Evolutionary conservation across 73 alveolate genomes (phyloP).

Genomic region (Stentor roeselii): DNA sequence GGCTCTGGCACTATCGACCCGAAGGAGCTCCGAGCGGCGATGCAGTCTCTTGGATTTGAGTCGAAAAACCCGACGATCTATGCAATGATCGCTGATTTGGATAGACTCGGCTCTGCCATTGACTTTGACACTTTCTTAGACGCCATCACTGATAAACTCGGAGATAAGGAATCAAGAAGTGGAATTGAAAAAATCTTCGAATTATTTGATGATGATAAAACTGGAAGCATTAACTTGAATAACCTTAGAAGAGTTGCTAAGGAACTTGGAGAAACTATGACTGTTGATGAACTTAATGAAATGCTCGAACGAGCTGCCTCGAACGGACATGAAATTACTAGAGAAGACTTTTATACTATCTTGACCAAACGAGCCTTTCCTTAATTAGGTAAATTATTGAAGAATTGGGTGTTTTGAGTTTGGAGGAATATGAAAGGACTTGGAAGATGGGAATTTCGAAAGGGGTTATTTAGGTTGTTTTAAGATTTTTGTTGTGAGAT

Average conservation of each 20-base stretch:
- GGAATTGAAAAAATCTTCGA: conserved; percentile 75
- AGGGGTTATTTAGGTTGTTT: too few relatives aligned
- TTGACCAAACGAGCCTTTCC: not conserved
- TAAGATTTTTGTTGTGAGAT: too few relatives aligned
- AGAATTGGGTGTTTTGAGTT: too few relatives aligned
- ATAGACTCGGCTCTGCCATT: conserved; percentile 70
- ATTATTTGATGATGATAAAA: conserved; percentile 67
- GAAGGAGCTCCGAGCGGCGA: conserved; percentile 78
- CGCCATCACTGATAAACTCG: conserved; percentile 65
- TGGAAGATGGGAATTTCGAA: too few relatives aligned
- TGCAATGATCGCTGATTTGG: conserved; percentile 79
- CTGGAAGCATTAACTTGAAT: conserved; percentile 64
- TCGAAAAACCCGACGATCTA: conserved; percentile 77
- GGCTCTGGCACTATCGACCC: conserved; percentile 82
- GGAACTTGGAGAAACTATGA: conserved; percentile 78
- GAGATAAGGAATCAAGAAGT: conserved; percentile 67
- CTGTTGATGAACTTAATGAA: conserved; percentile 67
- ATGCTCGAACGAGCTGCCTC: conserved; percentile 83
- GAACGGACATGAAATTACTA: conserved; percentile 73
- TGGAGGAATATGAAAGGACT: too few relatives aligned
- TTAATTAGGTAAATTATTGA: too few relatives aligned
- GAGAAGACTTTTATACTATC: conserved; percentile 83
- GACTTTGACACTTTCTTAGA: conserved; percentile 75
- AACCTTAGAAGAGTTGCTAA: conserved; percentile 68
- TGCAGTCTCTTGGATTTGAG: conserved; percentile 71